Evolutionary conservation across 2,329 filamentous ascomycete genomes (phyloP), one percentile per base, ranked within the genome.

Genomic region (Eutypa lata): DNA sequence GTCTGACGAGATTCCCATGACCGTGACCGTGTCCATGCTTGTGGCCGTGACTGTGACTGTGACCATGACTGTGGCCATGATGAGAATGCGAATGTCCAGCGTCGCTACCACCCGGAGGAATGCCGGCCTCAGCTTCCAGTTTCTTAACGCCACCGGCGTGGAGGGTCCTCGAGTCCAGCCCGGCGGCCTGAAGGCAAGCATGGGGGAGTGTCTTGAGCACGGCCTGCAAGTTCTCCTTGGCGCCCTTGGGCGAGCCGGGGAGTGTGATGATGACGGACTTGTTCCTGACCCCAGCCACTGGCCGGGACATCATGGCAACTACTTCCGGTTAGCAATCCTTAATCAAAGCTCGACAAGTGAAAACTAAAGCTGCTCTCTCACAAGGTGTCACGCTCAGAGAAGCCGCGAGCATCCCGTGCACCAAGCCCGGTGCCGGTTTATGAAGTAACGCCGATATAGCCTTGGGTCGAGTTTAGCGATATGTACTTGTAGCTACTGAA

Each of bases 281-380:
- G 57, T 93, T 87, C 31, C 94, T 81, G 2, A 96, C 86, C 3
- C 94, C 94, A 21, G 94, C 94, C 13, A 95, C 89, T 4, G 94
- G 94, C 45, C 94, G 84, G 49, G 94, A 90, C 94, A 99, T 99
- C 76, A 96, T 87, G 44, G 94, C 94, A 73, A 99, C 91, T 96
- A 53, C 22, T 22, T 60, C 47, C 45, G 37, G 37, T 59, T 46
- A 63, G 49, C 55, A 24, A 2, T 37, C 50, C 8, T 7, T 28
- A 40, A 11, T 7, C 10, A 21, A 22, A 21, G 21, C 52, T 26
- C 8, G 7, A n/a, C 16, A 18, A 28, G 26, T 18, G 13, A 38
- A 13, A 18, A 22, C 42, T 38, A n/a, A n/a, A n/a, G n/a, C 3
- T 13, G 7, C 44, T 33, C 73, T n/a, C 89, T 76, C 75, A 96